Evolutionary conservation across 306 rosid species (phyloP).

Genomic region (Comarum palustre): DNA sequence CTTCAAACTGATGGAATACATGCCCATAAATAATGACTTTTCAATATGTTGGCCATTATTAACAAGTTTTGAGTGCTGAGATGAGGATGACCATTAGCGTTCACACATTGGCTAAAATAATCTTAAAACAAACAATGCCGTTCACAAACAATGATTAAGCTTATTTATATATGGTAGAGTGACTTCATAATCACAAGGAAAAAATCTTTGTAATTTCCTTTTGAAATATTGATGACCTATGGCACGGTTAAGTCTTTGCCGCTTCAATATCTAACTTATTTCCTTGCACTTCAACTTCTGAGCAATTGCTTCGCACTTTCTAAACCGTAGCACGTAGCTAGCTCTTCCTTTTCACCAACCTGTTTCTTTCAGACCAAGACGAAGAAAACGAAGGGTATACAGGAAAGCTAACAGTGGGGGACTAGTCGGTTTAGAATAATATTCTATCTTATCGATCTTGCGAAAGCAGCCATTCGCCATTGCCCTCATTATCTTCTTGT

Average conservation of each 20-base stretch:
- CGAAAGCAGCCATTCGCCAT: constrained; percentile 10
- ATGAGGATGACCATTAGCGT: not conserved
- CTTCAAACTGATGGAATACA: not conserved
- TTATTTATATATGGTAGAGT: not conserved
- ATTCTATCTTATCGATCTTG: constrained; percentile 22
- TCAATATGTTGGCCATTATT: not conserved
- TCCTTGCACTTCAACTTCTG: constrained; percentile 20
- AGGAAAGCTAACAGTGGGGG: constrained; percentile 18
- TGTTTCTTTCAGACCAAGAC: constrained; percentile 27
- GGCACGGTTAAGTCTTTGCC: constrained; percentile 5
- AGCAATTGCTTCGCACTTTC: constrained; percentile 39
- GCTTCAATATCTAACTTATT: constrained; percentile 1
- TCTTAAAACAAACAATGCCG: not conserved
- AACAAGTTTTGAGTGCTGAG: not conserved
- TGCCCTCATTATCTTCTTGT: not conserved
- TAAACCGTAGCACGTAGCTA: not conserved
- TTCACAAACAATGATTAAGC: not conserved
- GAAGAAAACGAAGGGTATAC: constrained; percentile 16
- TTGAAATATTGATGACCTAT: not conserved
- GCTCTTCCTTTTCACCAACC: constrained; percentile 19
- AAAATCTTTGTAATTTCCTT: not conserved
- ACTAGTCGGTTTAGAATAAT: constrained; percentile 20
- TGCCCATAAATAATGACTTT: not conserved
- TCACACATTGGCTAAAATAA: not conserved
- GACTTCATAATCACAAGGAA: not conserved